These are phyloP conservation scores for Colletotrichum paranaense DNA, from an alignment of 2,329 filamentous ascomycete genomes.

Conservation along the genomic window DNA sequence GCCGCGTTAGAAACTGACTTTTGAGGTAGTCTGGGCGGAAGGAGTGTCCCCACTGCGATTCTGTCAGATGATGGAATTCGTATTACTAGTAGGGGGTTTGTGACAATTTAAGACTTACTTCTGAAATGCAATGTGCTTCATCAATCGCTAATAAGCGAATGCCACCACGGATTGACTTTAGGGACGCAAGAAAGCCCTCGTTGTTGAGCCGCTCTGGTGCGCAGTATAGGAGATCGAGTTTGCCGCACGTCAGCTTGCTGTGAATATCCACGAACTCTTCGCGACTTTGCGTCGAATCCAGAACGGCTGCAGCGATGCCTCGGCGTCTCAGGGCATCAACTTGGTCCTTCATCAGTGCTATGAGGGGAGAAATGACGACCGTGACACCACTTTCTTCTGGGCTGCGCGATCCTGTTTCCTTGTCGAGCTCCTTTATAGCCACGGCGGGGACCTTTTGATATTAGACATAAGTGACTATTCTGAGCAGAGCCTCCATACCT, in stretches of 20 bases:
- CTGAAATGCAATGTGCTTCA: conserved; percentile 69
- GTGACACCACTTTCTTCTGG: conserved; percentile 59
- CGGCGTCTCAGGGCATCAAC: conserved; percentile 63
- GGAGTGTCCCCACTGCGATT: conserved; percentile 56
- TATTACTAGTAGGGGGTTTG: neutral
- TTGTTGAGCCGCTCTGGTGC: conserved; percentile 71
- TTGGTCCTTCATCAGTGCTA: conserved; percentile 71
- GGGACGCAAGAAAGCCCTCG: conserved; percentile 67
- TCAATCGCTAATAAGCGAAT: conserved; percentile 68
- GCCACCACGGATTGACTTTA: conserved; percentile 65
- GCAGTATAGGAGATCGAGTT: conserved; percentile 66
- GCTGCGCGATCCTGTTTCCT: conserved; percentile 39
- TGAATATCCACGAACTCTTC: conserved; percentile 55
- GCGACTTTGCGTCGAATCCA: conserved; percentile 66
- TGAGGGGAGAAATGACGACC: conserved; percentile 66
- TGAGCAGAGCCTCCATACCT: conserved; percentile 44
- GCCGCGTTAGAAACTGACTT: conserved; percentile 40
- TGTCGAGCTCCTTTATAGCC: conserved; percentile 57
- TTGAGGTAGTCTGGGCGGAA: conserved; percentile 64
- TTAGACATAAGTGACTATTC: neutral
- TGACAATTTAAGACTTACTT: conserved; percentile 40
- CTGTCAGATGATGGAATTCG: neutral
- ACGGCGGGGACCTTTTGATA: conserved; percentile 55
- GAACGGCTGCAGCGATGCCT: conserved; percentile 62
- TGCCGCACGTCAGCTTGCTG: conserved; percentile 53